Conservation (phyloP, 441 rosid genomes). For the Erodium moschatum region DNA sequence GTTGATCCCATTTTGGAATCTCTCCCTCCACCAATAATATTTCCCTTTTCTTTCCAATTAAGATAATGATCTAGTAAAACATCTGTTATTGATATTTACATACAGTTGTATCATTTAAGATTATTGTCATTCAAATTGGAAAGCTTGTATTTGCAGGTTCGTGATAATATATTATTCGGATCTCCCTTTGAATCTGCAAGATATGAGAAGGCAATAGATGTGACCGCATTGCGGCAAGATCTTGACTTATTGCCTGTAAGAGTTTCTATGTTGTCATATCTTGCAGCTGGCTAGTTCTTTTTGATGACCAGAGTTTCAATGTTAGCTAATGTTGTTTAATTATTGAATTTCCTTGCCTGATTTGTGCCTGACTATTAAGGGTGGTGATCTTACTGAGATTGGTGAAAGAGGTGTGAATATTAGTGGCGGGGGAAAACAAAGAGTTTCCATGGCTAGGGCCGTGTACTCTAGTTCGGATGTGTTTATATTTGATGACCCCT, state of each 20-base stretch:
- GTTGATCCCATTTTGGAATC: too few species aligned
- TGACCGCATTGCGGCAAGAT: constrained; percentile 79
- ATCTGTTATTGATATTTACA: constrained; percentile 6
- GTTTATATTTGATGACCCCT: constrained; percentile 81
- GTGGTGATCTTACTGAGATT: constrained; percentile 90
- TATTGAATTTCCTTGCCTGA: constrained; percentile 18
- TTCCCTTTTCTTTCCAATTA: too few species aligned
- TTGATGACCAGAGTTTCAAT: constrained; percentile 13
- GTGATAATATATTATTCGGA: constrained; percentile 82
- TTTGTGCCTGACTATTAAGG: constrained; percentile 39
- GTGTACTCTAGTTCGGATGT: constrained; percentile 80
- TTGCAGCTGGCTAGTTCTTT: constrained; percentile 11
- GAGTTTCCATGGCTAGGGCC: constrained; percentile 97
- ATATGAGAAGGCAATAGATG: constrained; percentile 72
- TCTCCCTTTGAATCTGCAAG: constrained; percentile 53
- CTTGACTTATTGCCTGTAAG: constrained; percentile 87
- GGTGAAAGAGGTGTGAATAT: constrained; percentile 96
- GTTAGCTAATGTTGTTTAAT: constrained; percentile 6
- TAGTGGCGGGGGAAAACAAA: constrained; percentile 96
- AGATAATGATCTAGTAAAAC: not conserved
- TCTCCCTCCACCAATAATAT: too few species aligned
- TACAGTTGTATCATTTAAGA: constrained; percentile 10
- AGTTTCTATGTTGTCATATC: constrained; percentile 18
- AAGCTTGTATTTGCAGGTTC: constrained; percentile 44
- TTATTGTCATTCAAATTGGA: constrained; percentile 11